phyloP scores from a whole-genome alignment of 148 eudicot genomes.

The Nepenthes gracilis region DNA sequence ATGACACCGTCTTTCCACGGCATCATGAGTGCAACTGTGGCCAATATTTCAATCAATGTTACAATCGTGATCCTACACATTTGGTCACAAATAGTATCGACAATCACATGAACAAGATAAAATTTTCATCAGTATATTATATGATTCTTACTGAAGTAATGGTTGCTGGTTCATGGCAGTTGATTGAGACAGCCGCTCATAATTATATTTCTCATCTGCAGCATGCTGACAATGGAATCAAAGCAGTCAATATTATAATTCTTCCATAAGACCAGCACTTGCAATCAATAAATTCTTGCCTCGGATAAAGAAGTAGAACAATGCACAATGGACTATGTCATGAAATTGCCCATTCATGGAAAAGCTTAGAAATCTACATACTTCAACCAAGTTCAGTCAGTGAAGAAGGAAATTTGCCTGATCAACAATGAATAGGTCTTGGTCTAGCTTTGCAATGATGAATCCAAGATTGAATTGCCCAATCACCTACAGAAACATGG shows the following conservation, averaged over 20 bases:
- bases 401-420: slow-evolving; percentile 39
- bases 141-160: slow-evolving; percentile 43
- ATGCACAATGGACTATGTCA: not conserved
- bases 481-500: slow-evolving; percentile 35
- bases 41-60: too few species aligned
- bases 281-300: not conserved
- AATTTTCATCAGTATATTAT: too few species aligned
- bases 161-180: slow-evolving; percentile 91
- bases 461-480: slow-evolving; percentile 98
- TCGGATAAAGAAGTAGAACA: not conserved
- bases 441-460: slow-evolving; percentile 76
- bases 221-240: slow-evolving; percentile 60
- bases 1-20: too few species aligned
- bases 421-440: slow-evolving; percentile 92
- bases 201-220: slow-evolving; percentile 97
- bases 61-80: too few species aligned
- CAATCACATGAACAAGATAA: not conserved
- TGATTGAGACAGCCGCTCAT: slow-evolving; percentile 65
- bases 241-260: not conserved
- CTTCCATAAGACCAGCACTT: not conserved
- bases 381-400: not conserved
- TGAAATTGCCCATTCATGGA: not conserved
- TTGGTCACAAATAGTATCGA: not conserved
- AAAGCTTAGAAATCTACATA: slow-evolving; percentile 1
- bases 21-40: too few species aligned